phyloP scores from a whole-genome alignment of 148 eudicot genomes.

The Rhododendron simsii region DNA sequence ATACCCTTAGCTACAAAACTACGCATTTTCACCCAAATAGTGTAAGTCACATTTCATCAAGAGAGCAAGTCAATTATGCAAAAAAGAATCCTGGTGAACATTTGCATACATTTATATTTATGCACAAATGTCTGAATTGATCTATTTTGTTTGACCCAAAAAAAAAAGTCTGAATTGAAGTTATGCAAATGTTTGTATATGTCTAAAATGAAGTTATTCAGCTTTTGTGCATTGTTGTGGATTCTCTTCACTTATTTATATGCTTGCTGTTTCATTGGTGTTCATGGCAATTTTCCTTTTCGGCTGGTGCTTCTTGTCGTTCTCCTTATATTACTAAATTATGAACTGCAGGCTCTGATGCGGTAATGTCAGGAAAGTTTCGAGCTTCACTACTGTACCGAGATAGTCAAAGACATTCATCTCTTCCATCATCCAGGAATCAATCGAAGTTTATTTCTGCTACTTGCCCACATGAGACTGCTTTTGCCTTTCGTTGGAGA shows the following conservation, averaged over 20 bases:
- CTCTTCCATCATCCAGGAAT: background rate
- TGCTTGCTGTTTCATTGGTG: background rate
- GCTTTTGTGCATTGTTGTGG: no score
- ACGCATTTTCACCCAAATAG: no score
- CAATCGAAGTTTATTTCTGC: background rate
- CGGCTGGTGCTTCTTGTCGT: background rate
- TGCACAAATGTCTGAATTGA: background rate
- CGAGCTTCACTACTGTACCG: background rate
- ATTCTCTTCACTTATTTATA: no score
- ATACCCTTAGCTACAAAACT: no score
- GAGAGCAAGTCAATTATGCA: no score
- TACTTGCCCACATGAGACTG: constrained; percentile 6
- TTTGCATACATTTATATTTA: background rate
- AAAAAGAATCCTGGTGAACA: no score
- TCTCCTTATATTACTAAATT: background rate
- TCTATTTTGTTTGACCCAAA: background rate
- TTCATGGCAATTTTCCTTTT: background rate
- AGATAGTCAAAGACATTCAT: background rate
- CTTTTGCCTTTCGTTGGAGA: background rate
- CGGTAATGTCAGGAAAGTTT: constrained; percentile 5
- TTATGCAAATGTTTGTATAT: background rate
- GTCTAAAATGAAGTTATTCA: background rate
- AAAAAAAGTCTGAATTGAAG: background rate
- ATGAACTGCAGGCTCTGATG: constrained; percentile 9
- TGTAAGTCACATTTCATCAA: no score